Evolutionary conservation across 2,329 filamentous ascomycete genomes (phyloP), one percentile per base, ranked within the genome.

Genomic region (Mycosphaerella arachidis): DNA sequence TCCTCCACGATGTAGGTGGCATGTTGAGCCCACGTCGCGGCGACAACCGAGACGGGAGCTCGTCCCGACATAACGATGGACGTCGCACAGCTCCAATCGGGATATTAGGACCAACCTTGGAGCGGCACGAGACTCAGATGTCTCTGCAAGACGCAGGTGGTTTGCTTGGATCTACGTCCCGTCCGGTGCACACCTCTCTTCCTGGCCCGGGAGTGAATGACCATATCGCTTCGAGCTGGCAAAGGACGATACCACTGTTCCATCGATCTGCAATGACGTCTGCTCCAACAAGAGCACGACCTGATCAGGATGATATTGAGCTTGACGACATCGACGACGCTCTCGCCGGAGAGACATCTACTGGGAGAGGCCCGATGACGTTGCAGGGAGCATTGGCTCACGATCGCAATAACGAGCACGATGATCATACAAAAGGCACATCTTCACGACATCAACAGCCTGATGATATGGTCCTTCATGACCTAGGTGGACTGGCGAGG

Each of bases 71-170:
- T 29, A 48, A 56, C 4, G n/a, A 7, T 52, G 64, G 48, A 52
- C 46, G 56, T 20, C 55, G 58, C 3, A 45, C 52, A 5, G 63
- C 69, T 10, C 69, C 70, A 0, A 64, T 63, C 6, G 66, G 71
- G 5, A 64, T 72, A 1, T 57, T 69, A 7, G 67, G 66, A 1
- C 70, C 71, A 1, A 68, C 62, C 65, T 61, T 67, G 10, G 69
- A 68, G 56, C 63, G 68, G 29, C 60, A 64, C n/a, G 66, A 68
- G 56, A 72, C 64, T 9, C 60, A 67, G 8, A 52, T 70, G 3
- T 70, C 66, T 27, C 55, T 73, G 6, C 71, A 73, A 58, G 72
- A 74, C 56, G 67, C 68, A 4, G 71, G 71, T 9, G 72, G 72
- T 8, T 59, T 72, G 9, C 56, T 71, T n/a, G 52, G 7, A 6